phyloP scores from a whole-genome alignment of 2,329 filamentous ascomycete species.

The Sphaerulina vaccinii region DNA sequence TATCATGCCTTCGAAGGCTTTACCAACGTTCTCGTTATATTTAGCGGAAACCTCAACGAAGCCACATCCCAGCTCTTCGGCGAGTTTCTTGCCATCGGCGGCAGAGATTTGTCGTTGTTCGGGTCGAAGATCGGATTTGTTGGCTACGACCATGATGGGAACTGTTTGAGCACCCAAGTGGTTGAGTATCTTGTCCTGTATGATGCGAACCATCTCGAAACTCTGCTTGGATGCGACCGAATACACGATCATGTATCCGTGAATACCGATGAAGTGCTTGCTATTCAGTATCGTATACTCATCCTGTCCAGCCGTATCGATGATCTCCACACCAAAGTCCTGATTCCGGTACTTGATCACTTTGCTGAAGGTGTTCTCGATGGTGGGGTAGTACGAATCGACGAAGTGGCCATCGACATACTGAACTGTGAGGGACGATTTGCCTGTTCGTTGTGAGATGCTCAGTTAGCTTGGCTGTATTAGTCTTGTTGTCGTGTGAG shows the following conservation, averaged over 20 bases:
- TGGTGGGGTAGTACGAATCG: constrained; percentile 98
- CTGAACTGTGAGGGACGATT: constrained; percentile 94
- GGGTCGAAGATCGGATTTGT: constrained; percentile 90
- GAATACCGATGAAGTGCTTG: constrained; percentile 98
- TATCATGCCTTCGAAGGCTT: constrained; percentile 92
- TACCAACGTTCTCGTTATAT: constrained; percentile 89
- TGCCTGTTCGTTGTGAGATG: constrained; percentile 59
- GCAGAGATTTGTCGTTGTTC: constrained; percentile 88
- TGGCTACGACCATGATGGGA: constrained; percentile 90
- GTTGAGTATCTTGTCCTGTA: constrained; percentile 95
- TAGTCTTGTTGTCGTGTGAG: neutral
- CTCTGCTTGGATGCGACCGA: constrained; percentile 92
- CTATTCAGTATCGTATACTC: constrained; percentile 98
- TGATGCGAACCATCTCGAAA: constrained; percentile 96
- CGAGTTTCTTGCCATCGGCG: constrained; percentile 81
- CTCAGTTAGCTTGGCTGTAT: neutral
- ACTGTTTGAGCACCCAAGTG: constrained; percentile 90
- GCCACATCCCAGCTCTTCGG: constrained; percentile 83
- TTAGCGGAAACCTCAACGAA: constrained; percentile 94
- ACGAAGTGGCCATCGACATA: constrained; percentile 98
- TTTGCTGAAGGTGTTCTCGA: constrained; percentile 98
- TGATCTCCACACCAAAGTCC: constrained; percentile 93
- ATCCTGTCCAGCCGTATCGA: constrained; percentile 95
- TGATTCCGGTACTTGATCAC: constrained; percentile 89
- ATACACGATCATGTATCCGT: constrained; percentile 98